These are phyloP conservation scores for Arthrinium phaeospermum DNA, from an alignment of 2,329 filamentous ascomycete genomes.

Conservation along the genomic window DNA sequence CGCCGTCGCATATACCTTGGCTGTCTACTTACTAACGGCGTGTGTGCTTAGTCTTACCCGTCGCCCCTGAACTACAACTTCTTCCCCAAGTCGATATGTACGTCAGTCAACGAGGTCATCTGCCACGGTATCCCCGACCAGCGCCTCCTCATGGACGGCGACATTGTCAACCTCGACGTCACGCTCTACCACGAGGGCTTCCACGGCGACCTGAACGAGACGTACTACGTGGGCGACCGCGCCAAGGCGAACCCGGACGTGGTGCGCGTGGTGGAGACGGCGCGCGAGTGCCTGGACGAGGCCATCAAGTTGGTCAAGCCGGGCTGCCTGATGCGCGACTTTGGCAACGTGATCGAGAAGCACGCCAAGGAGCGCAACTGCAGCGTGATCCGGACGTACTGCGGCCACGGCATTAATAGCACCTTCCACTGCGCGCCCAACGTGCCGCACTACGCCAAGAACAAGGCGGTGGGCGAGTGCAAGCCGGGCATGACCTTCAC, in stretches of 20 bases:
- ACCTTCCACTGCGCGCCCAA: conserved; percentile 94
- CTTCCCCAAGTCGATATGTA: conserved; percentile 98
- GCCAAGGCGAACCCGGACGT: conserved; percentile 83
- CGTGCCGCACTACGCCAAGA: conserved; percentile 96
- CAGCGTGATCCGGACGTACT: conserved; percentile 94
- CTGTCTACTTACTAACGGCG: not conserved
- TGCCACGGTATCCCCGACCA: conserved; percentile 98
- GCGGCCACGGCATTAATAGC: conserved; percentile 92
- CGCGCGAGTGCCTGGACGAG: conserved; percentile 87
- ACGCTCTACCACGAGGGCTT: conserved; percentile 93
- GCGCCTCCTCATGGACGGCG: conserved; percentile 83
- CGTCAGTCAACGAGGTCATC: conserved; percentile 95
- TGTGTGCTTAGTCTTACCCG: conserved; percentile 76
- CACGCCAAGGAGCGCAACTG: conserved; percentile 85
- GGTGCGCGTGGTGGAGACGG: conserved; percentile 88
- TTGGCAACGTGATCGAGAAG: conserved; percentile 94
- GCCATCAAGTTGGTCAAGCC: conserved; percentile 93
- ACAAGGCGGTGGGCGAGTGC: conserved; percentile 92
- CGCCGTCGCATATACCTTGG: conserved; percentile 8
- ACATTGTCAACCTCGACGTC: conserved; percentile 97
- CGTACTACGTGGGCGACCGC: conserved; percentile 94
- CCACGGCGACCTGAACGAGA: conserved; percentile 97
- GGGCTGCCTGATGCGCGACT: conserved; percentile 89
- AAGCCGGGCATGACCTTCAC: conserved; percentile 99
- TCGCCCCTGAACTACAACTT: conserved; percentile 94